phyloP scores from a whole-genome alignment of 345 rosid species.

The Xanthoceras sorbifolium region DNA sequence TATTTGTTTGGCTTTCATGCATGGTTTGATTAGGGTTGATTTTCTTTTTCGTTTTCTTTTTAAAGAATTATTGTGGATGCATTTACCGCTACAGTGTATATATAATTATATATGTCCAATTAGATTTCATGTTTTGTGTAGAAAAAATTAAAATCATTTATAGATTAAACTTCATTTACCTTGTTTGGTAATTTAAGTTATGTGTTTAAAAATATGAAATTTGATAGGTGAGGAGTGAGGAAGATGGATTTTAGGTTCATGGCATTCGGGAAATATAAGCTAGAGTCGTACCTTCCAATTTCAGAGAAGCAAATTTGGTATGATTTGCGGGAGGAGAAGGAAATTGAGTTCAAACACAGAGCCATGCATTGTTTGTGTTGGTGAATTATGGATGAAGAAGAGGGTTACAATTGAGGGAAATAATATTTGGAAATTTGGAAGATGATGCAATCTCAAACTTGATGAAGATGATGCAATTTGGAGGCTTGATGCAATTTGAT shows the following conservation, averaged over 20 bases:
- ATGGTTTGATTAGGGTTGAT: slow-evolving; percentile 1
- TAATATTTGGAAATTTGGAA: too few species aligned
- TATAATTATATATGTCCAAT: not conserved
- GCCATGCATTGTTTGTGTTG: too few species aligned
- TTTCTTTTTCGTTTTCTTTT: not conserved
- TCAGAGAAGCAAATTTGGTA: slow-evolving; percentile 78
- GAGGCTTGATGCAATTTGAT: too few species aligned
- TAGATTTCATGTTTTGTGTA: not conserved
- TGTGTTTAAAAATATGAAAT: not conserved
- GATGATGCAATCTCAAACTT: too few species aligned
- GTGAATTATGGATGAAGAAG: too few species aligned
- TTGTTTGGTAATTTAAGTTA: not conserved
- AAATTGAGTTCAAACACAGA: too few species aligned
- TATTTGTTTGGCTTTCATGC: slow-evolving; percentile 24
- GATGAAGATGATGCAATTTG: too few species aligned
- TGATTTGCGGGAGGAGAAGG: slow-evolving; percentile 55
- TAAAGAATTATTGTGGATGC: not conserved
- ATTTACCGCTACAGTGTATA: not conserved
- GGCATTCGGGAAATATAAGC: slow-evolving; percentile 58
- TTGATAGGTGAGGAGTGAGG: slow-evolving; percentile 65
- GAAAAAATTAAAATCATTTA: not conserved
- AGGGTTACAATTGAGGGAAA: too few species aligned
- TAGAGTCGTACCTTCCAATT: slow-evolving; percentile 44
- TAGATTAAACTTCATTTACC: not conserved
- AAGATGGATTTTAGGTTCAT: slow-evolving; percentile 80